A percentile compares a stretch with the other conserved stretches of the same genome.
Evolutionary conservation across 495 filamentous ascomycete species (phyloP).

Genomic region (Neurospora discreta): DNA sequence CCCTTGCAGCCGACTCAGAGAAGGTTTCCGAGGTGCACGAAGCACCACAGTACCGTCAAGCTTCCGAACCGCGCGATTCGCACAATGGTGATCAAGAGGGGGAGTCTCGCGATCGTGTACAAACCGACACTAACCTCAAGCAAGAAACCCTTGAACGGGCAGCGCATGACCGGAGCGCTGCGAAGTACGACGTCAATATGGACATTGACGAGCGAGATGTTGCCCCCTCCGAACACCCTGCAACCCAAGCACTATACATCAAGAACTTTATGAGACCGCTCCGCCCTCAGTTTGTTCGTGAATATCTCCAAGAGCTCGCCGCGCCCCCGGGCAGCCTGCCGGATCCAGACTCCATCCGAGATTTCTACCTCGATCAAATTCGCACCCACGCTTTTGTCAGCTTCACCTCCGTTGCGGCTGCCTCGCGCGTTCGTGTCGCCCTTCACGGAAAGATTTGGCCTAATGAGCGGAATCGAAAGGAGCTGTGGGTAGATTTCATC

Average conservation of each 20-base stretch:
- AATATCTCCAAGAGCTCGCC: constrained; percentile 58
- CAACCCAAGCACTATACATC: constrained; percentile 82
- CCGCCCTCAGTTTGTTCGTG: constrained; percentile 48
- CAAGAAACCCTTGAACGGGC: constrained; percentile 14
- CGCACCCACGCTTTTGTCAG: constrained; percentile 76
- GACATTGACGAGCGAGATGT: constrained; percentile 31
- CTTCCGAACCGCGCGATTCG: background rate
- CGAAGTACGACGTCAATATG: background rate
- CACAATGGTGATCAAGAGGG: background rate
- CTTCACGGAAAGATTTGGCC: constrained; percentile 79
- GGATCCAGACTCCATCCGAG: constrained; percentile 43
- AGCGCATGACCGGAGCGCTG: constrained; percentile 9
- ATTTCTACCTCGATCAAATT: constrained; percentile 74
- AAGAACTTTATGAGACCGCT: constrained; percentile 84
- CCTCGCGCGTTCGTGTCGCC: constrained; percentile 64
- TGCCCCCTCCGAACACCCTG: constrained; percentile 65
- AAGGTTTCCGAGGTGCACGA: background rate
- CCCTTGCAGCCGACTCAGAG: background rate
- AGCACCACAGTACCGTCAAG: background rate
- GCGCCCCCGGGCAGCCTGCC: constrained; percentile 40
- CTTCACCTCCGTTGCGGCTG: constrained; percentile 56
- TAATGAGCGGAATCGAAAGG: constrained; percentile 71
- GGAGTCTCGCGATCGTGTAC: background rate
- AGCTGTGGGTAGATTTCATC: constrained; percentile 83
- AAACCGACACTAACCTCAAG: background rate